Percentiles rank a stretch among this genome's conserved stretches.
These are phyloP conservation scores for Scheffersomyces lignicola DNA, from an alignment of 1,139 yeast species.

Conservation along the genomic window DNA sequence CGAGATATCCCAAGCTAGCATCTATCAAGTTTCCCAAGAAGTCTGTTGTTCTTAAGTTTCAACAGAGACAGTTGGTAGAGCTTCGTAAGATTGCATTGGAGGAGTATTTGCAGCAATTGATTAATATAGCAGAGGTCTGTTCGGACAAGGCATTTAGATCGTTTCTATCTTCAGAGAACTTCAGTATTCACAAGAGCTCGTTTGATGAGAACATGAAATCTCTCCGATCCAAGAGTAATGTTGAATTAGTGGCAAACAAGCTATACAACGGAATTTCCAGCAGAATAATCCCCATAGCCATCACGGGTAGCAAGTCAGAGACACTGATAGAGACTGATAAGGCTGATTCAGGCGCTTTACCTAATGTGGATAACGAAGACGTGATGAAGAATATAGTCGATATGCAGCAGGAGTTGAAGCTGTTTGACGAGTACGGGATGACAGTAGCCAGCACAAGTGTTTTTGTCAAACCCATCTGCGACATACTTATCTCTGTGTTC, in stretches of 20 bases:
- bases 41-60: constrained; percentile 63
- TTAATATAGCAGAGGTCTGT: constrained; percentile 69
- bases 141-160: constrained; percentile 69
- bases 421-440: constrained; percentile 32
- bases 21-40: constrained; percentile 62
- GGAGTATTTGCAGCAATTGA: constrained; percentile 56
- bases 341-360: not conserved
- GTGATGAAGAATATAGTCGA: constrained; percentile 35
- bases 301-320: not conserved
- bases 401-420: constrained; percentile 44
- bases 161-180: constrained; percentile 75
- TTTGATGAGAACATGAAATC: constrained; percentile 21
- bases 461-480: constrained; percentile 83
- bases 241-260: constrained; percentile 43
- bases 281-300: constrained; percentile 8
- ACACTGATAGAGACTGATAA: not conserved
- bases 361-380: constrained; percentile 9
- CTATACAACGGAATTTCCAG: constrained; percentile 46
- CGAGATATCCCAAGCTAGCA: constrained; percentile 51
- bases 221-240: constrained; percentile 15
- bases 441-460: constrained; percentile 16
- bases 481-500: constrained; percentile 68
- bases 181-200: constrained; percentile 40
- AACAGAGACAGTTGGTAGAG: constrained; percentile 62
- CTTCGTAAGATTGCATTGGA: constrained; percentile 63